Percentiles rank a stretch among this genome's conserved stretches.
Evolutionary conservation across 768 basidiomycete genomes (phyloP).

Genomic region (Tricholoma sp.): DNA sequence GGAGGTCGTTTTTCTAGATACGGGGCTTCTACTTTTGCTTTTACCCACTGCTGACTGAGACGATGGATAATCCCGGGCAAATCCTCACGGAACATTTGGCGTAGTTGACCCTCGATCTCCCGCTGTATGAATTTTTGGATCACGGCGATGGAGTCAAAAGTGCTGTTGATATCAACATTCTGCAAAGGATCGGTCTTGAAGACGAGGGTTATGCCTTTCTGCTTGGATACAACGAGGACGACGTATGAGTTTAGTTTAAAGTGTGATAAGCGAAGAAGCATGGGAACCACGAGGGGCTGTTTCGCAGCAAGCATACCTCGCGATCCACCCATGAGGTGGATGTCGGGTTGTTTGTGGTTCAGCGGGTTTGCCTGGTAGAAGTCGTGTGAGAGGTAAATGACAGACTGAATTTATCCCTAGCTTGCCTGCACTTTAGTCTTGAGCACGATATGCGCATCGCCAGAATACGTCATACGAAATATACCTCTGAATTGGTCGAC

Average conservation of each 20-base stretch:
- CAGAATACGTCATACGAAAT: conserved; percentile 90
- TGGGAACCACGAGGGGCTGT: conserved; percentile 93
- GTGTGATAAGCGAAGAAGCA: conserved; percentile 95
- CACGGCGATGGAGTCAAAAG: conserved; percentile 96
- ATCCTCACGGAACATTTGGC: conserved; percentile 98
- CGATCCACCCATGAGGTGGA: conserved; percentile 79
- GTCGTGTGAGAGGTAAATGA: not conserved
- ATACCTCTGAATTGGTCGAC: conserved; percentile 95
- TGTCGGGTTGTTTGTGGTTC: conserved; percentile 88
- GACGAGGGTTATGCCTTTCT: conserved; percentile 97
- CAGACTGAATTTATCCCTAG: not conserved
- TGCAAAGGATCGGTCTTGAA: conserved; percentile 99
- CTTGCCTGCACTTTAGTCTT: conserved; percentile 91
- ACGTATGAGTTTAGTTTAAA: conserved; percentile 94
- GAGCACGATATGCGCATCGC: conserved; percentile 85
- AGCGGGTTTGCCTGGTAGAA: conserved; percentile 81
- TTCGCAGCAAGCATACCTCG: conserved; percentile 91
- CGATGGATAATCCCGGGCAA: conserved; percentile 95
- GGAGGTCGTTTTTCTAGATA: conserved; percentile 58
- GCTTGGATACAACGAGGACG: conserved; percentile 94
- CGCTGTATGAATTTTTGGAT: conserved; percentile 97
- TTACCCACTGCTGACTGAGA: conserved; percentile 94
- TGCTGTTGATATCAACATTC: conserved; percentile 95
- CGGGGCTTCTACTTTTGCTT: conserved; percentile 89
- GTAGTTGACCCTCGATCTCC: conserved; percentile 93